Percentiles rank a stretch among this genome's conserved stretches.
Evolutionary conservation across 495 filamentous ascomycete species (phyloP).

Genomic region (Cryomyces minteri): DNA sequence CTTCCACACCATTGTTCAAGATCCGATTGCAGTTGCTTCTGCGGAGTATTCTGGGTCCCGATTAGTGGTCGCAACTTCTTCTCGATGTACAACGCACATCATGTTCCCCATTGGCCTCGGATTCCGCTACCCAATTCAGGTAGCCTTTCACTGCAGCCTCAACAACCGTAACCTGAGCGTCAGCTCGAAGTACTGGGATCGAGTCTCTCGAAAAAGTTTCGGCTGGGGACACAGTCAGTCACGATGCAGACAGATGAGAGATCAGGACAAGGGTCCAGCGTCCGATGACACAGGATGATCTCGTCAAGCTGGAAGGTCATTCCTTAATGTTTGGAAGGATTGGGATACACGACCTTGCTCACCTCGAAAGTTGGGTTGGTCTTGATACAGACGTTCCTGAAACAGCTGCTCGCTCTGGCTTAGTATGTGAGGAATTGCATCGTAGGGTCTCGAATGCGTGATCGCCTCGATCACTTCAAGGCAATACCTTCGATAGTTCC

Average conservation of each 20-base stretch:
- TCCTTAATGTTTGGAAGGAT: no score
- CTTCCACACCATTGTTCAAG: slow-evolving; percentile 69
- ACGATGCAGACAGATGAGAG: background rate
- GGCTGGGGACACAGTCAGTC: slow-evolving; percentile 30
- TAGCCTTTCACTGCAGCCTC: slow-evolving; percentile 86
- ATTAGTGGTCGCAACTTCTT: background rate
- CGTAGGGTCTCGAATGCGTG: slow-evolving; percentile 56
- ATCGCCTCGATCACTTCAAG: slow-evolving; percentile 68
- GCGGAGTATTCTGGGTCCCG: slow-evolving; percentile 33
- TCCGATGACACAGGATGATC: no score
- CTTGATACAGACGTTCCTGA: slow-evolving; percentile 55
- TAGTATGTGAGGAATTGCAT: slow-evolving; percentile 76
- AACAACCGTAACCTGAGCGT: slow-evolving; percentile 78
- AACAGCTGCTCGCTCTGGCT: slow-evolving; percentile 46
- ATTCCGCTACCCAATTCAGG: slow-evolving; percentile 50
- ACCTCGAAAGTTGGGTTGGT: slow-evolving; percentile 50
- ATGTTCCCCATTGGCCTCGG: slow-evolving; percentile 33
- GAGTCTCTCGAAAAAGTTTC: slow-evolving; percentile 67
- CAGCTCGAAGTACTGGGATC: slow-evolving; percentile 54
- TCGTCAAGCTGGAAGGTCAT: no score
- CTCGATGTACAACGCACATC: slow-evolving; percentile 23
- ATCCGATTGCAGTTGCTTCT: slow-evolving; percentile 39
- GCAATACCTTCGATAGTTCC: slow-evolving; percentile 87
- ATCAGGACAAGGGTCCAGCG: slow-evolving; percentile 10
- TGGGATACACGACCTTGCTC: background rate